Base-by-base conservation (phyloP, 345 rosid species). In the Fremontodendron californicum region DNA sequence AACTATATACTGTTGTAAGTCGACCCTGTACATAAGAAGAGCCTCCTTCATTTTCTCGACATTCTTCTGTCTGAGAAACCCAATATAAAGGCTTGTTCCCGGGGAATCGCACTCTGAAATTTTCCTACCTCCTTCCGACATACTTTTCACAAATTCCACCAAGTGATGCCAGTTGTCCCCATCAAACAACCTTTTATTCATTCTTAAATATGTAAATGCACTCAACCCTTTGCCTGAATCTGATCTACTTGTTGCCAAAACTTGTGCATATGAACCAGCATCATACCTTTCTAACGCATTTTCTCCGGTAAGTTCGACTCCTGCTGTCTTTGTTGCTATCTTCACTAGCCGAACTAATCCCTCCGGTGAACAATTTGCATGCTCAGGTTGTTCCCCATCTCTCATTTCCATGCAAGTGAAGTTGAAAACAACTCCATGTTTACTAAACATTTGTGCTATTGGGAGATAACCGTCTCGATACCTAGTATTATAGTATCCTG, bases 371-470 rank as follows among this genome's bases (percentile, higher is more conserved):
- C 98, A 91, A 57, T 90, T 88, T 21, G 96, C 96, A 58, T 86
- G 52, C 46, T 80, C 86, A 0, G 94, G 96, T 77, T 93, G 97
- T 61, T 93, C 92, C 1, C 82, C 83, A 65, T 93, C 98, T 81
- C 81, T 88, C 98, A 92, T 93, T 75, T 95, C 99, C 98, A 93
- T 93, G 92, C 97, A 95, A 71, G 99, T 93, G 90, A 93, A 93
- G 84, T 92, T 93, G 19, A 89, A 75, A 19, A 90, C 88, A 40
- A 85, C 92, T 6, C 88, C 92, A 52, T 93, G 85, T 78, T 88
- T 92, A 60, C 84, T 80, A 76, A 92, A 85, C 90, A 90, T 90
- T 58, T 42, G 80, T 69, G 99, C 97, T 64, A 95, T 87, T 45
- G 93, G 90, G 25, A 87, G 79, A 82, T 93, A 95, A 42, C 98